These are phyloP conservation scores for Clonostachys solani DNA, from an alignment of 2,329 filamentous ascomycete species.

Conservation along the genomic window DNA sequence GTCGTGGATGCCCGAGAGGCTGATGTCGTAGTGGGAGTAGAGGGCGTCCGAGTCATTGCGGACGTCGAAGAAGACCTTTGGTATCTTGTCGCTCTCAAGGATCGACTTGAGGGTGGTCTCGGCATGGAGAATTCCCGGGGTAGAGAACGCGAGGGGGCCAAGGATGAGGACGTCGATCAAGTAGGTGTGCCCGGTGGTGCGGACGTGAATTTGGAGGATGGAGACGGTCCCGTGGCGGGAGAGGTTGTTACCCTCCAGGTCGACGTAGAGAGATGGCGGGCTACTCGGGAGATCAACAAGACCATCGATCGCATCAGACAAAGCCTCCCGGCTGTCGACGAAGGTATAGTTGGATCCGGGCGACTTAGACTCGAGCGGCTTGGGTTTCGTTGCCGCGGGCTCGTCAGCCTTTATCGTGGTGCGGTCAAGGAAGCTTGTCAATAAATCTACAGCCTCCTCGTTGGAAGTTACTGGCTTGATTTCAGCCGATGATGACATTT, in stretches of 20 bases:
- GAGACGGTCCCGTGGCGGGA: slow-evolving; percentile 35
- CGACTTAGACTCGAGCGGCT: no score
- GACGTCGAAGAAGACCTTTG: slow-evolving; percentile 55
- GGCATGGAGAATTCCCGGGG: neutral
- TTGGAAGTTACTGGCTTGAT: no score
- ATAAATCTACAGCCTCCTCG: no score
- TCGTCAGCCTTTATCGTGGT: no score
- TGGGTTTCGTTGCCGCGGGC: no score
- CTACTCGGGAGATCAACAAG: slow-evolving; percentile 13
- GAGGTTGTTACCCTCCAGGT: slow-evolving; percentile 42
- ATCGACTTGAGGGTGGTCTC: slow-evolving; percentile 26
- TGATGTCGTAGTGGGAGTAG: slow-evolving; percentile 35
- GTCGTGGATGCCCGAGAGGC: slow-evolving; percentile 39
- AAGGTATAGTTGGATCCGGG: no score
- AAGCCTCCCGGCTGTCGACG: neutral
- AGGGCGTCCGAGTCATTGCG: slow-evolving; percentile 55
- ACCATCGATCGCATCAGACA: slow-evolving; percentile 7
- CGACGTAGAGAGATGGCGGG: slow-evolving; percentile 36
- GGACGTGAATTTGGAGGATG: slow-evolving; percentile 33
- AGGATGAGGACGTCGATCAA: slow-evolving; percentile 40
- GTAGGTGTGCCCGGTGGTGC: slow-evolving; percentile 21
- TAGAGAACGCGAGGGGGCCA: slow-evolving; percentile 24
- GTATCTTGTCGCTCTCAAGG: slow-evolving; percentile 29
- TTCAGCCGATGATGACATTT: no score
- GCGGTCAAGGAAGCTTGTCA: no score